A percentile compares a stretch with the other conserved stretches of the same genome.
phyloP scores from a whole-genome alignment of 805 yeast species.

The Yueomyces sp. region DNA sequence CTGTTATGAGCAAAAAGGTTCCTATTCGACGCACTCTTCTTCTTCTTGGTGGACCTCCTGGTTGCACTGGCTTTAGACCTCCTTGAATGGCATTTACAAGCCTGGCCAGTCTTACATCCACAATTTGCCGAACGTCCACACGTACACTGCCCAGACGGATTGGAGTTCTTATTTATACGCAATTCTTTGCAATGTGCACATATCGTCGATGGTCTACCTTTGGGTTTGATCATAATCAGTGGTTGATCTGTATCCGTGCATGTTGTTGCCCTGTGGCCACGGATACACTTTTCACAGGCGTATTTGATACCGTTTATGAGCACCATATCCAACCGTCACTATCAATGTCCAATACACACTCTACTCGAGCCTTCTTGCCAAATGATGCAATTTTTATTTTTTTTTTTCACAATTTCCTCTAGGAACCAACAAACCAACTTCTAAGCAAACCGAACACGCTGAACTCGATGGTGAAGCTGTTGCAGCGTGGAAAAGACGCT shows the following conservation, averaged over 20 bases:
- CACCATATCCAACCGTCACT: constrained; percentile 43
- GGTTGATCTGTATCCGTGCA: constrained; percentile 90
- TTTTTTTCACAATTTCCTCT: too few relatives aligned
- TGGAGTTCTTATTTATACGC: constrained; percentile 52
- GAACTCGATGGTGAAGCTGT: too few relatives aligned
- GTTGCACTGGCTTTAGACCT: not conserved
- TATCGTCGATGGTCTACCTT: constrained; percentile 91
- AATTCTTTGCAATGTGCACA: constrained; percentile 76
- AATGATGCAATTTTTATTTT: too few relatives aligned
- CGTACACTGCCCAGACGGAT: constrained; percentile 24
- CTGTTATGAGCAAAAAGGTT: constrained; percentile 1
- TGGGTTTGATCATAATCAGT: constrained; percentile 84
- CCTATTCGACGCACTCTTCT: not conserved
- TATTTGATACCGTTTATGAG: constrained; percentile 84
- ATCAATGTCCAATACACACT: too few relatives aligned
- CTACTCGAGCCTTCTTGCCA: too few relatives aligned
- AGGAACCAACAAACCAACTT: too few relatives aligned
- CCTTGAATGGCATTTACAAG: constrained; percentile 1
- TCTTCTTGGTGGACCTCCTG: not conserved
- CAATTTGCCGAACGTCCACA: not conserved
- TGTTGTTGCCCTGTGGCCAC: constrained; percentile 92
- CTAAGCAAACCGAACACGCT: too few relatives aligned
- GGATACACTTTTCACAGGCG: constrained; percentile 90
- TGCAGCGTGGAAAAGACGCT: too few relatives aligned
- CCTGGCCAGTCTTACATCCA: not conserved